Conservation (phyloP, 2,329 filamentous ascomycete species). For the Fusarium sp. region DNA sequence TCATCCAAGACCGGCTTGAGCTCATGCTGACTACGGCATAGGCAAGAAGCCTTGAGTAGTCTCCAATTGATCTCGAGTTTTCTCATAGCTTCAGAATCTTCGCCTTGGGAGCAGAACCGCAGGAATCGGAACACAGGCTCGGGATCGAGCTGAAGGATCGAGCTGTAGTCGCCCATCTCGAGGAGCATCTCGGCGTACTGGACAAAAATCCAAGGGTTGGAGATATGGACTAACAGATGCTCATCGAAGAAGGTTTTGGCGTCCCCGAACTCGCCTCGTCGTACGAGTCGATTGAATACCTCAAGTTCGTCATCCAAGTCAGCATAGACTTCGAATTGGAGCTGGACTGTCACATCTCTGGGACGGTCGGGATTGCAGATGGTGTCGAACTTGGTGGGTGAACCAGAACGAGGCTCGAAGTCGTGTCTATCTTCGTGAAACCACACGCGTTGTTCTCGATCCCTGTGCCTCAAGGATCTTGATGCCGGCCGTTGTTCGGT, state of each 20-base stretch:
- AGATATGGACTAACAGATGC: accelerated
- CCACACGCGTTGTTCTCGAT: not conserved
- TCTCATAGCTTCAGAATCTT: not conserved
- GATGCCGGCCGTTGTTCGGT: too few relatives aligned
- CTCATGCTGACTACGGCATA: not conserved
- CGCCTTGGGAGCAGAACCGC: not conserved
- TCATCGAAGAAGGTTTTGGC: not conserved
- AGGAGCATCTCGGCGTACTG: not conserved
- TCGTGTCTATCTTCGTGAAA: too few relatives aligned
- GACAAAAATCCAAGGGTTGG: not conserved
- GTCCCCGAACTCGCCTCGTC: not conserved
- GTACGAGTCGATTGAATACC: not conserved
- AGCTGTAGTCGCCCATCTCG: not conserved
- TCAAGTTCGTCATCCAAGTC: not conserved
- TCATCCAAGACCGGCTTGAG: not conserved
- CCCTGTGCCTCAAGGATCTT: too few relatives aligned
- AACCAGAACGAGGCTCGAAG: too few relatives aligned
- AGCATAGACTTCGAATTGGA: not conserved
- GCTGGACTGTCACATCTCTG: not conserved
- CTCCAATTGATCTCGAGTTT: not conserved
- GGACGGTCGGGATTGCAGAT: not conserved
- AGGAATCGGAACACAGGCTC: not conserved
- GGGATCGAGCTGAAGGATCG: not conserved
- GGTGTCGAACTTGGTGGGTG: too few relatives aligned
- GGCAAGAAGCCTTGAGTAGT: not conserved